Base-by-base conservation (phyloP, 495 filamentous ascomycete genomes). In the Immersiella caudata region DNA sequence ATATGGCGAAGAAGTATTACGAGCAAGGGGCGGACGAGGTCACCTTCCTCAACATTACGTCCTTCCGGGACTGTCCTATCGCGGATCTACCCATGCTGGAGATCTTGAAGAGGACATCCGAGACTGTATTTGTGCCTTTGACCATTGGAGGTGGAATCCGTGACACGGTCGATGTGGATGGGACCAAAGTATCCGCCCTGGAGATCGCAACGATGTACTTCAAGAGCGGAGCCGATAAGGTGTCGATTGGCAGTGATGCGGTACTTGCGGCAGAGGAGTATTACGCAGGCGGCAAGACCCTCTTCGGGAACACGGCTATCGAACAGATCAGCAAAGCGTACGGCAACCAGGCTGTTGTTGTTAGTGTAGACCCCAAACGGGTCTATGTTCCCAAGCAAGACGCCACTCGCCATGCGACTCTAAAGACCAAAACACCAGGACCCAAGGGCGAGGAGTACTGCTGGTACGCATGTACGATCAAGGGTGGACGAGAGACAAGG, bases 391-490 rank as follows among this genome's bases (percentile, higher is more conserved):
- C 89, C 64, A 86, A 85, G 50, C 83, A 85, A 29, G 83, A 88
- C 22, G 88, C 89, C 58, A 97, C 95, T 12, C 78, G 80, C 21
- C 95, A 97, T 79, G 87, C 90, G 73, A 93, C 90, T 0, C 82
- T 97, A 64, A 82, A 84, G 74, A 96, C 95, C 4, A 75, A 79
- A 14, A 85, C 80, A 66, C 87, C 86, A 2, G 92, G 93, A 11
- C 89, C 90, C 0, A 80, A 86, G 3, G 93, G 94, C 5, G 93
- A 97, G 79, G 79, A 80, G 60, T 91, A 87, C 79, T 97, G 93
- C 80, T 99, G 95, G 95, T 99, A 98, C 70, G 94, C 97, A 63
- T 97, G 94, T 79, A 99, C 95, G 14, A 91, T 96, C 76, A 97
- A 93, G 83, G 95, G 95, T 22, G 95, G 95, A 4, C 85, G 95